phyloP scores from a whole-genome alignment of 1,139 yeast genomes.

The Wickerhamomyces sp. region DNA sequence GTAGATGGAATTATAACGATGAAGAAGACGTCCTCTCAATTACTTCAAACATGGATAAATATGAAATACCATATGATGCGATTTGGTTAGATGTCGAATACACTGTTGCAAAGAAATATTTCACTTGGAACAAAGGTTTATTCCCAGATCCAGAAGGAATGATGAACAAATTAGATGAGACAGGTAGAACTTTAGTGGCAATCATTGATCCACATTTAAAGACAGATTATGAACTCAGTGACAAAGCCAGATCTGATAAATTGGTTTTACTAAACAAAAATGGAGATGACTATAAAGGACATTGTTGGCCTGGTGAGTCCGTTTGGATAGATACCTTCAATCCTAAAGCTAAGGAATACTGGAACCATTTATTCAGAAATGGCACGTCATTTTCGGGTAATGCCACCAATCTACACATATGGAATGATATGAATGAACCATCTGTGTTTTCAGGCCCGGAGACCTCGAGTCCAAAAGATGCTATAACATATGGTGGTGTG shows the following conservation, averaged over 20 bases:
- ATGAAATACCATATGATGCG: conserved; percentile 80
- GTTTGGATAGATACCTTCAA: conserved; percentile 87
- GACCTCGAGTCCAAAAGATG: conserved; percentile 80
- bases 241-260: conserved; percentile 37
- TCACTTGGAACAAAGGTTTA: conserved; percentile 77
- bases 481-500: conserved; percentile 71
- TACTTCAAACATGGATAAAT: conserved; percentile 61
- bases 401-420: conserved; percentile 61
- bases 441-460: conserved; percentile 95
- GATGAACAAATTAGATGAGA: conserved; percentile 57
- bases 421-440: conserved; percentile 99
- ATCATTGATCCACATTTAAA: conserved; percentile 93
- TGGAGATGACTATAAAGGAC: conserved; percentile 63
- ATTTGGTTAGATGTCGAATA: conserved; percentile 97
- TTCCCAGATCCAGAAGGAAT: conserved; percentile 74
- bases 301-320: conserved; percentile 98
- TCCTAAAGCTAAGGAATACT: conserved; percentile 54
- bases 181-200: conserved; percentile 78
- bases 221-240: conserved; percentile 60
- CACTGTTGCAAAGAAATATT: conserved; percentile 78
- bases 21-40: conserved; percentile 78
- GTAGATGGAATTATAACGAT: conserved; percentile 95
- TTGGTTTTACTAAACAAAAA: conserved; percentile 41
- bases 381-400: conserved; percentile 47
- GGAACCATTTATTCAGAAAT: conserved; percentile 48